Evolutionary conservation across 352 stramenopile species (phyloP).

Genomic region (Phytophthora constricta): DNA sequence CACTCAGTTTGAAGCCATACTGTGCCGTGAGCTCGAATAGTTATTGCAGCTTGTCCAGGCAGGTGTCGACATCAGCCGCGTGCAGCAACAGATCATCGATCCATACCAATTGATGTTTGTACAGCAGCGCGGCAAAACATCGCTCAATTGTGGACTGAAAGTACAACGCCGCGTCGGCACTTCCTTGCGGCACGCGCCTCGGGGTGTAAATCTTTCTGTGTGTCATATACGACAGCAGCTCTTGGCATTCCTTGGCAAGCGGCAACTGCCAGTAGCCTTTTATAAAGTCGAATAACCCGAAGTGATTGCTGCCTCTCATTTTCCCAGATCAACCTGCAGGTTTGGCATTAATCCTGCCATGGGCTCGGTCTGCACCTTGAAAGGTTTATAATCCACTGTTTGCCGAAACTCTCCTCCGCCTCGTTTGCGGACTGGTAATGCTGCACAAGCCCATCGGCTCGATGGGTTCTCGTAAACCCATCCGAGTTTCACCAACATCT

Average conservation of each 20-base stretch:
- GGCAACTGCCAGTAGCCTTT: slow-evolving; percentile 31
- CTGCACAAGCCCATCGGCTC: slow-evolving; percentile 19
- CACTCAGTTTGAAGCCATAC: slow-evolving; percentile 36
- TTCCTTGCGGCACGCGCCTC: slow-evolving; percentile 32
- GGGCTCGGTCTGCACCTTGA: slow-evolving; percentile 7
- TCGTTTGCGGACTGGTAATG: slow-evolving; percentile 7
- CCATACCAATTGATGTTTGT: slow-evolving; percentile 32
- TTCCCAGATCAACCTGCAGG: slow-evolving; percentile 10
- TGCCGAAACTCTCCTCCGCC: slow-evolving; percentile 3
- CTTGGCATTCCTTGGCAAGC: slow-evolving; percentile 28
- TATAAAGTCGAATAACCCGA: slow-evolving; percentile 22
- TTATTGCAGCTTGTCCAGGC: slow-evolving; percentile 29
- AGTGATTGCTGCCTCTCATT: slow-evolving; percentile 18
- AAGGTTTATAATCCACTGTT: slow-evolving; percentile 17
- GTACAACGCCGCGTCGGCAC: slow-evolving; percentile 13
- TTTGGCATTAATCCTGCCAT: slow-evolving; percentile 16
- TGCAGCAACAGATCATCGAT: slow-evolving; percentile 46
- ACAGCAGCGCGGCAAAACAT: slow-evolving; percentile 3
- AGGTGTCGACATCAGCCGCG: slow-evolving; percentile 28
- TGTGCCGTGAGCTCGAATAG: slow-evolving; percentile 22
- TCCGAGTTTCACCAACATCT: slow-evolving; percentile 13
- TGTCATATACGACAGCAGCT: slow-evolving; percentile 39
- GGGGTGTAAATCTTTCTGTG: slow-evolving; percentile 30
- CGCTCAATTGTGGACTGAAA: slow-evolving; percentile 29
- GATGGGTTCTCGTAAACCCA: slow-evolving; percentile 21